These are phyloP conservation scores for Fusarium oligoseptatum DNA, from an alignment of 2,329 filamentous ascomycete species.

Conservation along the genomic window DNA sequence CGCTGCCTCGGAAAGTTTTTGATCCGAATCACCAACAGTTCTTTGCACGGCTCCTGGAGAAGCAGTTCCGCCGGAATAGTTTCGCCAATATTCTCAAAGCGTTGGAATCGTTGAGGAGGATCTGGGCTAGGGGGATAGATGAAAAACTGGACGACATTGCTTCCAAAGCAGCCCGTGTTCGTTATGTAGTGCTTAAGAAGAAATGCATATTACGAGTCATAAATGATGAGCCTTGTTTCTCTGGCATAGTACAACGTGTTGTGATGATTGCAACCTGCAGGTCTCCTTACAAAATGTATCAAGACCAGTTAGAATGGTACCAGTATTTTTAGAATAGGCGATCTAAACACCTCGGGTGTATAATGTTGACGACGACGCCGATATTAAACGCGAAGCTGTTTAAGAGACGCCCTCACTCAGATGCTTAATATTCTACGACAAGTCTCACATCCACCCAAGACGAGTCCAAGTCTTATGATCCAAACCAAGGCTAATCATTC, in stretches of 20 bases:
- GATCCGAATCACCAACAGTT: slow-evolving; percentile 33
- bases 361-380: no score
- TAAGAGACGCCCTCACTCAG: not conserved
- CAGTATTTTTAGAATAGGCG: not conserved
- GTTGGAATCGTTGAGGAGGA: slow-evolving; percentile 35
- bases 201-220: not conserved
- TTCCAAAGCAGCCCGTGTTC: slow-evolving; percentile 39
- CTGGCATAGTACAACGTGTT: not conserved
- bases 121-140: slow-evolving; percentile 30
- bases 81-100: slow-evolving; percentile 42
- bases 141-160: slow-evolving; percentile 38
- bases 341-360: not conserved
- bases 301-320: not conserved
- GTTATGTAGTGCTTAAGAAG: slow-evolving; percentile 36
- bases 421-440: not conserved
- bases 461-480: not conserved
- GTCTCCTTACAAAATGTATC: no score
- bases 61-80: slow-evolving; percentile 33
- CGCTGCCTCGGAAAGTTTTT: slow-evolving; percentile 37
- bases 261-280: no score
- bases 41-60: slow-evolving; percentile 32
- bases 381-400: no score
- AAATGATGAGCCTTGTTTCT: not conserved
- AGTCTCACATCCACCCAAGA: not conserved
- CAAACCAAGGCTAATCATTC: not conserved